A percentile compares a stretch with the other conserved stretches of the same genome.
These are phyloP conservation scores for Colletotrichum sidae DNA, from an alignment of 2,329 filamentous ascomycete species.

Conservation along the genomic window DNA sequence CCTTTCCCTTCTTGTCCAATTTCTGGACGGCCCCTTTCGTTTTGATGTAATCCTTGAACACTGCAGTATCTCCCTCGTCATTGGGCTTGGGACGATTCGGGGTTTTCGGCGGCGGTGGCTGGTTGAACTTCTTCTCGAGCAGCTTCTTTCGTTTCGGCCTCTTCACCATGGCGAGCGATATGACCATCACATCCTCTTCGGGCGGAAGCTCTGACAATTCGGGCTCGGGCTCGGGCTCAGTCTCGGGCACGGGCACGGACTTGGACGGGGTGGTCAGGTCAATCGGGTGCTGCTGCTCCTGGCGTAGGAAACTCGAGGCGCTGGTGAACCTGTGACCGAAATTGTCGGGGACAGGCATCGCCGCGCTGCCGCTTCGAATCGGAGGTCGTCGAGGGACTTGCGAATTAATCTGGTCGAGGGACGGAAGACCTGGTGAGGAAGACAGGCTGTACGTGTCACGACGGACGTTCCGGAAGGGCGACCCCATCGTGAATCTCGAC, in stretches of 20 bases:
- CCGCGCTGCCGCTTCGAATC: conserved; percentile 10
- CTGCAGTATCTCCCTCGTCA: conserved; percentile 37
- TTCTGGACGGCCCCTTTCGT: conserved; percentile 35
- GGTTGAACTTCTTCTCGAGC: conserved; percentile 33
- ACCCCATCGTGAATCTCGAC: conserved; percentile 47
- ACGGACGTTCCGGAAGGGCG: conserved; percentile 45
- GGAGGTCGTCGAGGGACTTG: conserved; percentile 41
- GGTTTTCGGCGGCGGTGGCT: conserved; percentile 7
- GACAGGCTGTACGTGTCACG: conserved; percentile 48
- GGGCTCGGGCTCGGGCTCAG: conserved; percentile 12
- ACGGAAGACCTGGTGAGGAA: conserved; percentile 68
- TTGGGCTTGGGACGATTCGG: conserved; percentile 16
- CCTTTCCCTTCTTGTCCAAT: background rate
- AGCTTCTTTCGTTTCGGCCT: conserved; percentile 34
- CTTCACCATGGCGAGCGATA: conserved; percentile 21
- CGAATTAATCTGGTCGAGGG: conserved; percentile 60
- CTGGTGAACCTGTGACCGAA: background rate
- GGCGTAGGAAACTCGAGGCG: conserved; percentile 23
- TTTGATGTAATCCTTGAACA: conserved; percentile 50
- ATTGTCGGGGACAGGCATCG: conserved; percentile 5
- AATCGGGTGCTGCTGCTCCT: conserved; percentile 28
- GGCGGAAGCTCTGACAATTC: background rate
- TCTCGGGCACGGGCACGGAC: background rate
- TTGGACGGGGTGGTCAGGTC: conserved; percentile 36
- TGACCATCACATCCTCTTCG: conserved; percentile 28